A percentile compares a stretch with the other conserved stretches of the same genome.
Evolutionary conservation across 164 flowering plant species (phyloP).

Genomic region (Nymphaea colorata): DNA sequence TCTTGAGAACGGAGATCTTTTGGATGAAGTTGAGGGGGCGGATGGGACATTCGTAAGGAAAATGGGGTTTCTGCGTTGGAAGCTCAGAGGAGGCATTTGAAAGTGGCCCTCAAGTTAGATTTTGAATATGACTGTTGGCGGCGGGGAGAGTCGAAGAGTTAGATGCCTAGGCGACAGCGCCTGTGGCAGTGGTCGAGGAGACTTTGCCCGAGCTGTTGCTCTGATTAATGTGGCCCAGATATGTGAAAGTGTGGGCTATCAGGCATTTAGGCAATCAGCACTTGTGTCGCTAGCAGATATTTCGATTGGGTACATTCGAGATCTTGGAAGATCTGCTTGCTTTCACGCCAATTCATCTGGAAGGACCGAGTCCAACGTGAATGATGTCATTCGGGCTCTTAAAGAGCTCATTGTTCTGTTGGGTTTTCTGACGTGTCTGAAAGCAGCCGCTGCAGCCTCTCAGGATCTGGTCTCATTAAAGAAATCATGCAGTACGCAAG

Average conservation of each 20-base stretch:
- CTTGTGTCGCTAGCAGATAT: constrained; percentile 51
- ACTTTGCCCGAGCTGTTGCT: constrained; percentile 45
- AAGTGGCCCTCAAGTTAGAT: not conserved
- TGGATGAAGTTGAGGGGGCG: not conserved
- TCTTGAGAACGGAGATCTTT: not conserved
- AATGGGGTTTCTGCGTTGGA: not conserved
- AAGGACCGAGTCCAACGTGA: constrained; percentile 51
- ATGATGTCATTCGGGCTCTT: constrained; percentile 66
- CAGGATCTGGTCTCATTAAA: constrained; percentile 33
- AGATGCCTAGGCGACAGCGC: constrained; percentile 8
- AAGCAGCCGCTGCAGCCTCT: constrained; percentile 26
- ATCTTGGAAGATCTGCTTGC: constrained; percentile 43
- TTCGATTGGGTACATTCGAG: constrained; percentile 36
- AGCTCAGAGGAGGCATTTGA: not conserved
- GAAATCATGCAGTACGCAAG: constrained; percentile 37
- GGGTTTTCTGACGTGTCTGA: constrained; percentile 75
- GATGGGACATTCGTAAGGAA: not conserved
- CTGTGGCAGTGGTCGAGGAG: constrained; percentile 12
- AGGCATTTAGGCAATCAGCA: constrained; percentile 60
- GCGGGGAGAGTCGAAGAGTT: constrained; percentile 26
- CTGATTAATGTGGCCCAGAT: constrained; percentile 66
- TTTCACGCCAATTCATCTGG: constrained; percentile 46
- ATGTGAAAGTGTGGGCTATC: constrained; percentile 65
- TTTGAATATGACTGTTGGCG: constrained; percentile 17
- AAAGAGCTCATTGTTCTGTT: constrained; percentile 43